A percentile compares a stretch with the other conserved stretches of the same genome.
These are phyloP conservation scores for Gilbertella persicaria DNA, from an alignment of 371 early-diverging fungal genomes.

Conservation along the genomic window DNA sequence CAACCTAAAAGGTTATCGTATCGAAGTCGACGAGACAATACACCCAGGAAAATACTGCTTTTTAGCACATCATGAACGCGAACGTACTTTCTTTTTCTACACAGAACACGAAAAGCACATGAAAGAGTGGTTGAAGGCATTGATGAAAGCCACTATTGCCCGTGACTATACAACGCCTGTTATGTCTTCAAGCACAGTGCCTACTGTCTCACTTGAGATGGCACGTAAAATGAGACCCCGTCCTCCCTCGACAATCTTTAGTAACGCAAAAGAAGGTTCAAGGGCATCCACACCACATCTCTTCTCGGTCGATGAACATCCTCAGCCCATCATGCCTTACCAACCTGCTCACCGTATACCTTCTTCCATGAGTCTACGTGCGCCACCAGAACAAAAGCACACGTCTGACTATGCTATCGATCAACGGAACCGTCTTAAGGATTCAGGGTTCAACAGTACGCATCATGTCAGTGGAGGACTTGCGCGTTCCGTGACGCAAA, in stretches of 20 bases:
- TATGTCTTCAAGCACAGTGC: constrained; percentile 66
- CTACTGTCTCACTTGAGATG: constrained; percentile 62
- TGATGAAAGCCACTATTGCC: constrained; percentile 75
- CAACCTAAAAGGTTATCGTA: constrained; percentile 57
- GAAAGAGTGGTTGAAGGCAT: constrained; percentile 65
- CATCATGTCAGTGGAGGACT: not conserved
- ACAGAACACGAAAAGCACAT: constrained; percentile 56
- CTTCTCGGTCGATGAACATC: constrained; percentile 10
- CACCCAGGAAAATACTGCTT: constrained; percentile 72
- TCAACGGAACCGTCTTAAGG: constrained; percentile 10
- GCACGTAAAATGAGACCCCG: constrained; percentile 67
- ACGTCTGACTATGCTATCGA: constrained; percentile 11
- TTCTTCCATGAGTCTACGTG: constrained; percentile 10
- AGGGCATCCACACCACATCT: constrained; percentile 5
- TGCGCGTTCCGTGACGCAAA: constrained; percentile 6
- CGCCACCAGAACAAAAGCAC: not conserved
- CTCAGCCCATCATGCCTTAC: not conserved
- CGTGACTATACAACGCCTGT: constrained; percentile 65
- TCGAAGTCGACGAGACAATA: constrained; percentile 61
- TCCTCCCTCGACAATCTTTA: constrained; percentile 56
- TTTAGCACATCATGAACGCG: constrained; percentile 61
- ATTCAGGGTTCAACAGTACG: constrained; percentile 29
- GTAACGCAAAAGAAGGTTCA: constrained; percentile 8
- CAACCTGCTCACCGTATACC: too few relatives aligned
- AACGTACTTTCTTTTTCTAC: constrained; percentile 68